Evolutionary conservation across 495 filamentous ascomycete species (phyloP).

Genomic region (Talaromyces thailandensis): DNA sequence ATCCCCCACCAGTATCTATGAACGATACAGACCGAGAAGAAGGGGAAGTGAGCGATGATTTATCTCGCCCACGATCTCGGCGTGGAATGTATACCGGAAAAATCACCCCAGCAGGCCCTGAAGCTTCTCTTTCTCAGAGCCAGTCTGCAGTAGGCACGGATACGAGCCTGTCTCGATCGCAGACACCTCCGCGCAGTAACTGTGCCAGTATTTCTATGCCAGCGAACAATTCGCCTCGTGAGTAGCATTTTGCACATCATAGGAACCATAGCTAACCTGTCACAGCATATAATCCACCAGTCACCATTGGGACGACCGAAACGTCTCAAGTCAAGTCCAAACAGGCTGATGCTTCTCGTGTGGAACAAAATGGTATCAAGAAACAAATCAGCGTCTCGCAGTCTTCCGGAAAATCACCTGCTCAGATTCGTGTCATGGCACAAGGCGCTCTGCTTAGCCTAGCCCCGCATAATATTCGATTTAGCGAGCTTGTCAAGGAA

Average conservation of each 20-base stretch:
- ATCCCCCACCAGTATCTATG: not conserved
- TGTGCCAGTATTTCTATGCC: not conserved
- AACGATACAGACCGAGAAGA: conserved; percentile 47
- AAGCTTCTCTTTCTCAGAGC: conserved; percentile 10
- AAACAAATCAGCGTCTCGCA: not conserved
- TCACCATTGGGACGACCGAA: conserved; percentile 17
- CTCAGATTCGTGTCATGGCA: conserved; percentile 56
- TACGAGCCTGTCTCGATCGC: not conserved
- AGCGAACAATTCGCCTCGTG: not conserved
- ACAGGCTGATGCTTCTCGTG: not conserved
- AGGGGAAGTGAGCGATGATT: conserved; percentile 59
- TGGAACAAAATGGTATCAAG: too few relatives aligned
- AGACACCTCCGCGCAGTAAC: not conserved
- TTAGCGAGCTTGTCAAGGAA: conserved; percentile 59
- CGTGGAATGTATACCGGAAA: not conserved
- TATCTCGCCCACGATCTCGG: not conserved
- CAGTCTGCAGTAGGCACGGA: not conserved
- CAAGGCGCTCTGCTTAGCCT: conserved; percentile 59
- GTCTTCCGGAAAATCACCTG: conserved; percentile 13
- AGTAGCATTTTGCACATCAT: not conserved
- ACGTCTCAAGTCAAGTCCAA: not conserved
- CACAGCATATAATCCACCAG: conserved; percentile 34
- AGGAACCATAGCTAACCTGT: conserved; percentile 12
- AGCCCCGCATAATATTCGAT: conserved; percentile 55
- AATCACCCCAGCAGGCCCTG: conserved; percentile 11